Evolutionary conservation across 192 early-diverging fungal genomes (phyloP).

Genomic region (Coemansia sp.): DNA sequence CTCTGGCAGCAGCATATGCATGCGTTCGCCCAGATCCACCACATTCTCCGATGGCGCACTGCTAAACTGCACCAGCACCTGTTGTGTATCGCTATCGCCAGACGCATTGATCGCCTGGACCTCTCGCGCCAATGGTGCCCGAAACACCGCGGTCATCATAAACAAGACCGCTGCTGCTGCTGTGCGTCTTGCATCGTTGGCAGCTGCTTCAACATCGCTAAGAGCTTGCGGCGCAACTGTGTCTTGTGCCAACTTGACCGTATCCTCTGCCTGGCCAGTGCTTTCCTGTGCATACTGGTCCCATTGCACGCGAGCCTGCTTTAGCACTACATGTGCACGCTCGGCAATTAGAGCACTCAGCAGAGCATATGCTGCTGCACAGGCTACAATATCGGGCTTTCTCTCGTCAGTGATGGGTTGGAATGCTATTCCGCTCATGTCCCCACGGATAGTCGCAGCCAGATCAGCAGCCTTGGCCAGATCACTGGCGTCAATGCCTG

Average conservation of each 20-base stretch:
- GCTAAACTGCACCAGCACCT: slow-evolving; percentile 31
- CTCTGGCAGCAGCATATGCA: slow-evolving; percentile 48
- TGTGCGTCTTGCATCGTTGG: not conserved
- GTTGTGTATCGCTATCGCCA: too few species aligned
- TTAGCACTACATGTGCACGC: too few species aligned
- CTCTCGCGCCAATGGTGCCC: slow-evolving; percentile 19
- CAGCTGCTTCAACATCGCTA: too few species aligned
- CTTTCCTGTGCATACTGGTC: too few species aligned
- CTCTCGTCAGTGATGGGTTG: slow-evolving; percentile 23
- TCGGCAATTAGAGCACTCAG: slow-evolving; percentile 5
- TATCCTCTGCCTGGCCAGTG: too few species aligned
- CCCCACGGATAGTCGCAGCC: not conserved
- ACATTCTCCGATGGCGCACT: slow-evolving; percentile 47
- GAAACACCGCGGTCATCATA: slow-evolving; percentile 25
- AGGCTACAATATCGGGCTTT: slow-evolving; percentile 26
- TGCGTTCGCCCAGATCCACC: slow-evolving; percentile 47
- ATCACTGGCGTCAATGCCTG: not conserved
- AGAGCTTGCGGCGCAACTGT: too few species aligned
- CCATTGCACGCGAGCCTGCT: too few species aligned
- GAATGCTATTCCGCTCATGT: slow-evolving; percentile 9
- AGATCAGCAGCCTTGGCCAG: not conserved
- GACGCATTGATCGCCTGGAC: not conserved
- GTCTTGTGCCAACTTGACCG: too few species aligned
- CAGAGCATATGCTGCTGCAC: slow-evolving; percentile 18
- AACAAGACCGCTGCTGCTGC: slow-evolving; percentile 12